phyloP scores from a whole-genome alignment of 352 stramenopile species.

The Pythium brassicae region DNA sequence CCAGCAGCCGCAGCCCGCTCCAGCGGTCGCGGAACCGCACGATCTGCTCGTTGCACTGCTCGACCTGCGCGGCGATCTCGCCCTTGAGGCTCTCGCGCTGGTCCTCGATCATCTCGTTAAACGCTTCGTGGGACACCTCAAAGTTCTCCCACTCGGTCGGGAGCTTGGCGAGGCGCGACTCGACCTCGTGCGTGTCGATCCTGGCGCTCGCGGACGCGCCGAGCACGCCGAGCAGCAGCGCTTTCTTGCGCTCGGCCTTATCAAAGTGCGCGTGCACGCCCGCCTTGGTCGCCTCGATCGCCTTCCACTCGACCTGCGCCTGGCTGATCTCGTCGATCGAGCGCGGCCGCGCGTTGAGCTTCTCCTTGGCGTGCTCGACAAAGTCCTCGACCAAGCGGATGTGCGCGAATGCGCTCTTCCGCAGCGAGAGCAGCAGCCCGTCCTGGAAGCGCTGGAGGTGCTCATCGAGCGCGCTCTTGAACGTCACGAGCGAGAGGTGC shows the following conservation, averaged over 20 bases:
- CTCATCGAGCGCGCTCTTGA: conserved; percentile 88
- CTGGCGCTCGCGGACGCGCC: conserved; percentile 24
- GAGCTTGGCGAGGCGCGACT: conserved; percentile 65
- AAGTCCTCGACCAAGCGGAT: conserved; percentile 88
- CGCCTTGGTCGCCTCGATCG: conserved; percentile 66
- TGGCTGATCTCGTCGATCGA: conserved; percentile 91
- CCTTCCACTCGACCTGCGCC: conserved; percentile 90
- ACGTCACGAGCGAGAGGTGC: conserved; percentile 75
- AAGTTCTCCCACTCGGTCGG: conserved; percentile 92
- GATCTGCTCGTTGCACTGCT: conserved; percentile 87
- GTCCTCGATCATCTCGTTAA: conserved; percentile 95
- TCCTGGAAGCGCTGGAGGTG: conserved; percentile 86
- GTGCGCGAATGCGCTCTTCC: conserved; percentile 73
- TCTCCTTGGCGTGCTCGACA: conserved; percentile 85
- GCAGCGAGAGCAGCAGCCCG: conserved; percentile 76
- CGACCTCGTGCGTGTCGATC: conserved; percentile 77
- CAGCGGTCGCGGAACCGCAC: conserved; percentile 90
- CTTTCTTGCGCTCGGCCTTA: conserved; percentile 84
- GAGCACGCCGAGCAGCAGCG: conserved; percentile 60
- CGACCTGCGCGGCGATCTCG: conserved; percentile 84
- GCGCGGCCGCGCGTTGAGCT: conserved; percentile 82
- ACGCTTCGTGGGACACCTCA: conserved; percentile 91
- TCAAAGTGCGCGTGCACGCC: conserved; percentile 53
- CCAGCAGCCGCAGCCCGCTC: conserved; percentile 80
- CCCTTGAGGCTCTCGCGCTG: conserved; percentile 90